Base-by-base conservation (phyloP, 495 filamentous ascomycete species). In the Hypoxylon fuscum region DNA sequence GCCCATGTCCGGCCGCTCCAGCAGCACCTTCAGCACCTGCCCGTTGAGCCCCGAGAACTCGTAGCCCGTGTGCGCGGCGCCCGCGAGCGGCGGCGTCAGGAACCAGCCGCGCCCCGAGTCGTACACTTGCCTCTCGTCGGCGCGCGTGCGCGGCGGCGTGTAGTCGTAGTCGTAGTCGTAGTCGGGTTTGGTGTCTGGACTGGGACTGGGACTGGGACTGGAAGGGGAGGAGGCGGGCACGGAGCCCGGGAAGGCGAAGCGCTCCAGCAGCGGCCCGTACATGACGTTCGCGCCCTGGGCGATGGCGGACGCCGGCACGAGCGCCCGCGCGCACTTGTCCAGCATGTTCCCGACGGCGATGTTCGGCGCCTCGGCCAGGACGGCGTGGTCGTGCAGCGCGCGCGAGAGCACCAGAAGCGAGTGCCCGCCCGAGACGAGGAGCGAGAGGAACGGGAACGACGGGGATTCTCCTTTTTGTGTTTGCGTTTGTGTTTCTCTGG, bases 341-440 rank as follows among this genome's bases (percentile, higher is more conserved):
- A 98, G 73, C 67, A 87, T 81, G 69, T 96, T 88, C 54, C 95
- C 95, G 43, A 97, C 77, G 1, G 94, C 91, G 46, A 94, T 87
- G 74, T 94, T 91, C 0, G 68, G 66, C 3, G 87, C 87, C 6
- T 82, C 79, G 9, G 90, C 91, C 11, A 98, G 79, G 55, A 93
- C 82, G 12, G 72, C 71, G 72, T 98, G 94, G 17, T 86, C 76
- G 50, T 56, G 73, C 1, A 95, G 70, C 2, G 78, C 79, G 15
- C 72, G 72, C 10, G 91, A 95, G 46, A 88, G 85, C 1, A 96
- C 81, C 2, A 98, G 84, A 55, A 95, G 86, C 8, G 93, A 92
- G 79, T 98, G 95, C 2, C 95, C 95, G 14, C 95, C 95, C 0
- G 92, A 96, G 38, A 91, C 90, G n/a, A 98, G 85, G 15, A 97